phyloP scores from a whole-genome alignment of 495 filamentous ascomycete species.

The Elaphomyces granulatus region DNA sequence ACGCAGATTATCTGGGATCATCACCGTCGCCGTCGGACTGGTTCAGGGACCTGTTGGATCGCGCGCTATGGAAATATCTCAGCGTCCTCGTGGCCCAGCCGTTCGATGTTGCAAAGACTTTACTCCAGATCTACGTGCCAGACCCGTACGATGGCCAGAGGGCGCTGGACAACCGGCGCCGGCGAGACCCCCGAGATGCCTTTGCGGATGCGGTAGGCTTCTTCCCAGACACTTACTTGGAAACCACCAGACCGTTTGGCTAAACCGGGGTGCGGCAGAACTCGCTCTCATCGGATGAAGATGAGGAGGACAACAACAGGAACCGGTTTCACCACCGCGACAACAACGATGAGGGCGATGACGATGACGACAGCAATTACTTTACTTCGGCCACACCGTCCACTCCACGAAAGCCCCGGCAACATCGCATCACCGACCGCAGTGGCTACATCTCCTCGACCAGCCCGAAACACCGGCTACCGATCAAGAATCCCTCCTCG shows the following conservation, averaged over 20 bases:
- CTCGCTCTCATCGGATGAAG: conserved; percentile 44
- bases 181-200: conserved; percentile 18
- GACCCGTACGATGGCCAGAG: conserved; percentile 21
- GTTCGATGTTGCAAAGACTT: conserved; percentile 89
- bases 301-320: no score
- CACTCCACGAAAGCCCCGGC: conserved; percentile 32
- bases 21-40: conserved; percentile 60
- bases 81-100: conserved; percentile 79
- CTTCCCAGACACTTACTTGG: conserved; percentile 22
- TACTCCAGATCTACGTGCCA: conserved; percentile 61
- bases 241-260: no score
- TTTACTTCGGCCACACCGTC: conserved; percentile 61
- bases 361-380: conserved; percentile 71
- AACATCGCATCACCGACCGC: conserved; percentile 36
- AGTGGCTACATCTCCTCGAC: conserved; percentile 35
- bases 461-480: conserved; percentile 44
- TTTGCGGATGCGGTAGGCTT: conserved; percentile 22
- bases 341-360: no score
- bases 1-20: conserved; percentile 70
- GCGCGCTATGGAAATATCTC: conserved; percentile 74
- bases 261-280: conserved; percentile 22
- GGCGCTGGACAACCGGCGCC: conserved; percentile 13
- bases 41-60: conserved; percentile 57
- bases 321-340: no score
- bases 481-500: conserved; percentile 53